A percentile compares a stretch with the other conserved stretches of the same genome.
Conservation (phyloP, 352 stramenopile genomes). For the Phytopythium mirpurense region DNA sequence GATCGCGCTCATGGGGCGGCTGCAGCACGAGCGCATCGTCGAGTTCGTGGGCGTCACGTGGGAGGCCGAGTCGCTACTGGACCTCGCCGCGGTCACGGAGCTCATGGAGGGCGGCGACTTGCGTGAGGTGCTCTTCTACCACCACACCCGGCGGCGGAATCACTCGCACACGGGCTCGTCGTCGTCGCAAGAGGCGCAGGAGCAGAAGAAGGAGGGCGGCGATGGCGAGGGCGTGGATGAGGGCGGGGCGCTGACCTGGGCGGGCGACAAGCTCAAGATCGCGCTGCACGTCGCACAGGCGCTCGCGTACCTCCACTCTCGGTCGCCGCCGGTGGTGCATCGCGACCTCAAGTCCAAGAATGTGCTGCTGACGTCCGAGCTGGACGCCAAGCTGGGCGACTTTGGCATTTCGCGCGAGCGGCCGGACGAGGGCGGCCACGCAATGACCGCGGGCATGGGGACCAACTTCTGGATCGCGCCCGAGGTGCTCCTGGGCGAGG, state of each 20-base stretch:
- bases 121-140: conserved; percentile 23
- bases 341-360: conserved; percentile 18
- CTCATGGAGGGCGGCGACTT: conserved; percentile 54
- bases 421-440: conserved; percentile 28
- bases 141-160: too few species aligned
- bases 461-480: conserved; percentile 64
- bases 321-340: conserved; percentile 35
- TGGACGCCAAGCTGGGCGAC: conserved; percentile 23
- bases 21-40: conserved; percentile 34
- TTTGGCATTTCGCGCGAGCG: background rate
- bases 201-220: background rate
- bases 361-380: conserved; percentile 8
- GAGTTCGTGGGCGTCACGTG: conserved; percentile 43
- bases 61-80: conserved; percentile 16
- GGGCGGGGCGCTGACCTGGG: conserved; percentile 18
- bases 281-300: conserved; percentile 39
- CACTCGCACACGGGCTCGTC: too few species aligned
- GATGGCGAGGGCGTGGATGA: too few species aligned
- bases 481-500: conserved; percentile 38
- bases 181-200: background rate
- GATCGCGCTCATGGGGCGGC: conserved; percentile 30
- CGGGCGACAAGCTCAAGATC: conserved; percentile 33
- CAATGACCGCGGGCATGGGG: conserved; percentile 38
- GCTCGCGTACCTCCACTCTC: conserved; percentile 42
- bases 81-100: conserved; percentile 40